Evolutionary conservation across 1,284 basidiomycete genomes (phyloP), one percentile per base, ranked within the genome.

Genomic region (Ustilago bromivora): DNA sequence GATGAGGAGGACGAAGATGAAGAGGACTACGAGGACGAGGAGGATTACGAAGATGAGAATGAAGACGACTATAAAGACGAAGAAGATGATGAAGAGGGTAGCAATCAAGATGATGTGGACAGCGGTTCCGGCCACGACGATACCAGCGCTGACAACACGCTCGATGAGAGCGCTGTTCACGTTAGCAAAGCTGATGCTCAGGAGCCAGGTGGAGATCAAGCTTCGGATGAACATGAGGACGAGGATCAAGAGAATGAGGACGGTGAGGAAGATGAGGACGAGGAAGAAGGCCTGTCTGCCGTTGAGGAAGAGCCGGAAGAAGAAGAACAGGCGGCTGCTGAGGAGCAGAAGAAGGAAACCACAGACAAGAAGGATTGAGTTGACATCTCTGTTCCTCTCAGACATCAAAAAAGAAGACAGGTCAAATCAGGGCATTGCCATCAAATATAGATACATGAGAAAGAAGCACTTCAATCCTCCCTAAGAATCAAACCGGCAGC

Each of bases 401-500:
- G 19, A 15, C 43, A 19, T 15, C 11, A 46, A 46, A 10, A 19
- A 46, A 19, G 43, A 46, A 19, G 19, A 46, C n/a, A 19, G 19
- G 15, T 7, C 43, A 19, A 19, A 8, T 46, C 9, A 15, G n/a
- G 19, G 43, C 43, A 46, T 46, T 46, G 43, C 7, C 43, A 46
- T 46, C n/a, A 19, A 46, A 6, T 46, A 46, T 46, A 46, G 43
- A 46, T 46, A 46, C 43, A 46, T 19, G 11, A 19, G 15, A 17
- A 43, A 43, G 17, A 15, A 13, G 17, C 11, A 41, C 13, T 46
- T 64, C 57, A 76, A 47, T 82, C 88, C 76, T 92, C 91, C 59
- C 89, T 86, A 11, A 92, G 85, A 83, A 93, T 92, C 31, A 92
- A 87, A 1, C 89, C 91, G n/a, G 92, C 93, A n/a, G 93, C 93